Evolutionary conservation across 2,329 filamentous ascomycete genomes (phyloP).

Genomic region (Trichophyton verrucosum): DNA sequence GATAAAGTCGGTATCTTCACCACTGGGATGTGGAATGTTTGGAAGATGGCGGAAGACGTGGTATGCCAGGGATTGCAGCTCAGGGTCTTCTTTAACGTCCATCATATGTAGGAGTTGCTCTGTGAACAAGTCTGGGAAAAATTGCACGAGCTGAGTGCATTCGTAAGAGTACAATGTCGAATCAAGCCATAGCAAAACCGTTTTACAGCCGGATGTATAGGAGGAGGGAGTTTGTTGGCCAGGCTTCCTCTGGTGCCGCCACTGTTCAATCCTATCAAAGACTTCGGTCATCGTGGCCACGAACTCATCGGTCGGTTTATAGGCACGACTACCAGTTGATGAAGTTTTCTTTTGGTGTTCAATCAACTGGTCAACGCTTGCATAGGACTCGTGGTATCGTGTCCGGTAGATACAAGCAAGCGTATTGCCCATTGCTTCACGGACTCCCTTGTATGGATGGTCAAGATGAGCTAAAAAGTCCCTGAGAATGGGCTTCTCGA

Average conservation of each 20-base stretch:
- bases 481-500: conserved; percentile 74
- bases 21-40: conserved; percentile 81
- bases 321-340: conserved; percentile 73
- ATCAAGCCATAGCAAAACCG: conserved; percentile 88
- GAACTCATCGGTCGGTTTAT: conserved; percentile 65
- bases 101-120: conserved; percentile 97
- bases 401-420: conserved; percentile 82
- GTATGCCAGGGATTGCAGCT: conserved; percentile 86
- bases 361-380: conserved; percentile 62
- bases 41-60: conserved; percentile 93
- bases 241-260: conserved; percentile 71
- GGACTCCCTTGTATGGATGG: conserved; percentile 94
- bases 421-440: conserved; percentile 84
- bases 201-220: conserved; percentile 94
- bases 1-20: conserved; percentile 76
- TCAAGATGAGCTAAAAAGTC: conserved; percentile 87
- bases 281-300: conserved; percentile 57
- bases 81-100: conserved; percentile 97
- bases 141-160: conserved; percentile 77
- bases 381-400: conserved; percentile 86
- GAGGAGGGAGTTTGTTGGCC: conserved; percentile 87
- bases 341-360: conserved; percentile 66
- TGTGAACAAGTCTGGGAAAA: conserved; percentile 83
- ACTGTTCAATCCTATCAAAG: conserved; percentile 68
- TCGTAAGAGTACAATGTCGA: conserved; percentile 81